Base-by-base conservation (phyloP, 2,329 filamentous ascomycete species). In the Drechslera avenae region DNA sequence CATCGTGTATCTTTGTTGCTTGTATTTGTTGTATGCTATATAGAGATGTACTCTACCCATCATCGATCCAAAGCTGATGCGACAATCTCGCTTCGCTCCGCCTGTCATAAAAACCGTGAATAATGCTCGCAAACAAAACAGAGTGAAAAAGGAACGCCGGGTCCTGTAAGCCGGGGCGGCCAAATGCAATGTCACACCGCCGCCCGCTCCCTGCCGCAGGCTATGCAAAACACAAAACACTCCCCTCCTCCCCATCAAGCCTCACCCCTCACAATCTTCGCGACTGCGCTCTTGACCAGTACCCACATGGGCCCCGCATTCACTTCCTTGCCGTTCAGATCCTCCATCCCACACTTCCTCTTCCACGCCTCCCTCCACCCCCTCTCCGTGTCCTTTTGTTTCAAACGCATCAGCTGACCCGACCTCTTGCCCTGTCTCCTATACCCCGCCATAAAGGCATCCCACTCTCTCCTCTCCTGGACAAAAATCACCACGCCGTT, bases 281-380 rank as follows among this genome's bases (percentile, higher is more conserved):
- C 55, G 41, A 64, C 48, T 21, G 61, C 63, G 41, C 59, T 60
- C 54, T 63, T 66, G 19, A 66, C 63, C 9, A 66, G 55, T 42
- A 64, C 61, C 63, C 63, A 66, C 61, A 64, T 64, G 5, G 63
- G 61, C 37, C 63, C 63, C 17, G 62, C 62, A 35, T 62, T 64
- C 9, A 56, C 52, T 50, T 63, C 59, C 33, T 59, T 65, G 42
- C 56, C 57, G 13, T 49, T 56, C 7, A 40, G 50, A 17, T 58
- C 60, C 30, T 50, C 57, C 49, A 63, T 50, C n/a, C 61, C 63
- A 35, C 63, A 66, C 34, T 57, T 63, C 47, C 51, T 52, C 56
- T 57, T 63, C 63, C 63, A 64, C 17, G 53, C 56, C 13, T 66
- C 61, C 37, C 61, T 57, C 63, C 60, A 63, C 8, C 36, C 53